A percentile compares a stretch with the other conserved stretches of the same genome.
phyloP scores from a whole-genome alignment of 2,329 filamentous ascomycete genomes.

The Trichoderma gracile region DNA sequence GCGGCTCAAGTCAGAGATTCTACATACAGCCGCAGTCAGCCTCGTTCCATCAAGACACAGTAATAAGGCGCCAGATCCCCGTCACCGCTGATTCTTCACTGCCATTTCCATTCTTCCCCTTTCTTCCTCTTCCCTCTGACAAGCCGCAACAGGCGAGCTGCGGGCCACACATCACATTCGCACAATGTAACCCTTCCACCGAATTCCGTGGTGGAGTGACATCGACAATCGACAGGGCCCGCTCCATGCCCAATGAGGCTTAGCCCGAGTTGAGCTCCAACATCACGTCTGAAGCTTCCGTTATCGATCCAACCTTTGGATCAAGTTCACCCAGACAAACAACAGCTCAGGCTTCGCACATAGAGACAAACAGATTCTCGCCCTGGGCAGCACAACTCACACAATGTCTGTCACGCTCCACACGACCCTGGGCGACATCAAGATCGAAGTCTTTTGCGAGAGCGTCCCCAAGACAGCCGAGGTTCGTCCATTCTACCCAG shows the following conservation, averaged over 20 bases:
- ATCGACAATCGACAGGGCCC: neutral
- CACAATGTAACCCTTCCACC: slow-evolving; percentile 25
- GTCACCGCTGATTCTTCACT: neutral
- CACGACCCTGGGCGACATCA: slow-evolving; percentile 85
- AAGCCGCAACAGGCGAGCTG: slow-evolving; percentile 13
- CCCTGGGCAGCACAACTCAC: neutral
- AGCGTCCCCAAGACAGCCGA: slow-evolving; percentile 90
- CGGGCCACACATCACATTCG: slow-evolving; percentile 8
- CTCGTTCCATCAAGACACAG: neutral
- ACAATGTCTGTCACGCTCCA: slow-evolving; percentile 73
- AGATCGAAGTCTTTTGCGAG: slow-evolving; percentile 95
- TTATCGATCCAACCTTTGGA: neutral
- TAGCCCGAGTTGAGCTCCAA: slow-evolving; percentile 15
- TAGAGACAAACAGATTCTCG: neutral
- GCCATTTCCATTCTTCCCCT: neutral
- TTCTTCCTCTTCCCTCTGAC: neutral
- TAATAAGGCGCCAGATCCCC: slow-evolving; percentile 3
- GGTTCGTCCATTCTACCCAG: slow-evolving; percentile 45
- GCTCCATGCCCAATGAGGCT: slow-evolving; percentile 1
- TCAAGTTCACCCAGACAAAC: neutral
- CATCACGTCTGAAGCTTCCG: slow-evolving; percentile 8
- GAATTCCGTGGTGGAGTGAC: slow-evolving; percentile 12
- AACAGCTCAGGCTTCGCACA: neutral
- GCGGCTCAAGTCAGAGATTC: neutral
- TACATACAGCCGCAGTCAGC: slow-evolving; percentile 6